Conservation (phyloP, 179 eudicot genomes). For the Sideroxylon spinosum region DNA sequence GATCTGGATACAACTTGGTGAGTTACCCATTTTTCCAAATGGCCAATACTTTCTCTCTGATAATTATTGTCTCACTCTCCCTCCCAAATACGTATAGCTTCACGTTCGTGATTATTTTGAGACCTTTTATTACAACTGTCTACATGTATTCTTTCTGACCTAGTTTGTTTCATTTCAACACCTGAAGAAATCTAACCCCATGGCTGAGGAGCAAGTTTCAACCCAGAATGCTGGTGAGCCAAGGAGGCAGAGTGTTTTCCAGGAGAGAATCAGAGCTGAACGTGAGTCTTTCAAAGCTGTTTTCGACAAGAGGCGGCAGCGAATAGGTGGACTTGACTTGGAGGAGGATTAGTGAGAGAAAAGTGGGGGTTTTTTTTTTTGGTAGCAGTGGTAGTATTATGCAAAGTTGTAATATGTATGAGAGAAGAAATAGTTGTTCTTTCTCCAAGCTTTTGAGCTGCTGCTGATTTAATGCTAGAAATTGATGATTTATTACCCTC, state of each 20-base stretch:
- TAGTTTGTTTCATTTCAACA: conserved; percentile 3
- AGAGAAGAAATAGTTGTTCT: background rate
- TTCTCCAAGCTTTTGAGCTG: background rate
- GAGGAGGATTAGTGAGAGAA: conserved; percentile 36
- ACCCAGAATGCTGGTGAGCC: conserved; percentile 31
- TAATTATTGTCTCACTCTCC: background rate
- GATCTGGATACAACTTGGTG: conserved; percentile 87
- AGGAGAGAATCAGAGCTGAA: conserved; percentile 80
- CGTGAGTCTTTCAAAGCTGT: conserved; percentile 76
- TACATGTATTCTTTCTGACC: background rate
- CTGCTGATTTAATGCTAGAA: background rate
- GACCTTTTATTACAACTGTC: background rate
- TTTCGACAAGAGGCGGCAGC: conserved; percentile 76
- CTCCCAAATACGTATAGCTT: background rate
- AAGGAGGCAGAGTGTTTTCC: conserved; percentile 50
- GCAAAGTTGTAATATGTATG: background rate
- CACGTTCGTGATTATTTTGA: background rate
- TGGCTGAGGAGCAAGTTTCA: conserved; percentile 37
- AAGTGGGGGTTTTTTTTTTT: no score
- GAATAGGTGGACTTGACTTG: conserved; percentile 49
- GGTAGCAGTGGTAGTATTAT: background rate
- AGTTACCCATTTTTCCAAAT: conserved; percentile 22
- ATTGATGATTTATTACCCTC: no score
- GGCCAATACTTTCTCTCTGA: background rate
- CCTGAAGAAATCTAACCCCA: conserved; percentile 80